Evolutionary conservation across 2,329 filamentous ascomycete species (phyloP).

Genomic region (Lecanicillium sp.): DNA sequence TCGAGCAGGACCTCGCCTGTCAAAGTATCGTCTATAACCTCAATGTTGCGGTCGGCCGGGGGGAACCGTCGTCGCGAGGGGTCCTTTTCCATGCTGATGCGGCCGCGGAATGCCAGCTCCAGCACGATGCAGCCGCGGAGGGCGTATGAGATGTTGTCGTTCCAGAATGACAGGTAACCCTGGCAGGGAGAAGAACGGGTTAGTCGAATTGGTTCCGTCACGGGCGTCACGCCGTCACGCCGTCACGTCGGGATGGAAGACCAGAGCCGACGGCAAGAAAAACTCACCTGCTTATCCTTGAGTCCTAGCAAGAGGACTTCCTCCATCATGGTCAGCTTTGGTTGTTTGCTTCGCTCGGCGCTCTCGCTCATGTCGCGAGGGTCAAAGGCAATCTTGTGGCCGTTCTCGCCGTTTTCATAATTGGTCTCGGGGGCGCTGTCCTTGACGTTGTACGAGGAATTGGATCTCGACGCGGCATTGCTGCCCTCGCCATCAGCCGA

Average conservation of each 20-base stretch:
- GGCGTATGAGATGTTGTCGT: constrained; percentile 99
- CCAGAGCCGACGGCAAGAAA: constrained; percentile 9
- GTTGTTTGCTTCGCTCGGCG: constrained; percentile 92
- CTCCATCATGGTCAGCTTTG: constrained; percentile 98
- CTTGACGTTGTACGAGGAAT: constrained; percentile 44
- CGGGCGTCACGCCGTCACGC: background rate
- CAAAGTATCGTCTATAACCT: constrained; percentile 92
- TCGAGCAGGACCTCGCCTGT: constrained; percentile 96
- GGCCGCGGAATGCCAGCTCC: constrained; percentile 90
- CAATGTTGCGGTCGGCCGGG: constrained; percentile 85
- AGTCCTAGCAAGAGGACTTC: constrained; percentile 90
- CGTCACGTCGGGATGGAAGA: too few species aligned
- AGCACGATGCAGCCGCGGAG: constrained; percentile 96
- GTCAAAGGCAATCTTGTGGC: constrained; percentile 97
- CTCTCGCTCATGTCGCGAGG: constrained; percentile 96
- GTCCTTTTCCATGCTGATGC: constrained; percentile 98
- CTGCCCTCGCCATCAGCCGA: constrained; percentile 46
- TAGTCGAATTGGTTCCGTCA: background rate
- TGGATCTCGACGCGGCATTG: constrained; percentile 48
- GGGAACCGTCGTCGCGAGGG: constrained; percentile 86
- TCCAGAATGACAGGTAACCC: constrained; percentile 99
- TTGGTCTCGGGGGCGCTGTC: constrained; percentile 64
- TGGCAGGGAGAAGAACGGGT: constrained; percentile 30
- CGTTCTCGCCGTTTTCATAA: constrained; percentile 88
- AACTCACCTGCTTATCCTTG: constrained; percentile 97